A percentile compares a stretch with the other conserved stretches of the same genome.
Conservation (phyloP, 345 rosid species). For the Gossypium raimondii region DNA sequence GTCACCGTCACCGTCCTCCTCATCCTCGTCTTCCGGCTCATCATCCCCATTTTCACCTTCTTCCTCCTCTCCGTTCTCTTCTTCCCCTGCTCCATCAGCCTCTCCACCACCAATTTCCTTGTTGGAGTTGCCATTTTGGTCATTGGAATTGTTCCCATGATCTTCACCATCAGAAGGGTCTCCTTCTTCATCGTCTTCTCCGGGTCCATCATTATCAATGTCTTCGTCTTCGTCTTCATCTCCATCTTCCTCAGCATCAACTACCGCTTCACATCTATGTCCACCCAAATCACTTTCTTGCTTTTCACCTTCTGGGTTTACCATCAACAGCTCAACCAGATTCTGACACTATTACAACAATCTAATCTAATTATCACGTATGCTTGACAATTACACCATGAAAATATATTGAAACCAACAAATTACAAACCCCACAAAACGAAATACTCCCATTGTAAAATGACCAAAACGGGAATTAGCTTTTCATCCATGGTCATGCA, state of each 20-base stretch:
- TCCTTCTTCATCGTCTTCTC: neutral
- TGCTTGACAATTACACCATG: neutral
- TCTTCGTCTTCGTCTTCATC: neutral
- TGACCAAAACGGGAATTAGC: neutral
- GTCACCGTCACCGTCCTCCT: neutral
- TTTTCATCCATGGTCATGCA: neutral
- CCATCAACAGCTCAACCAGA: neutral
- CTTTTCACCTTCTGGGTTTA: neutral
- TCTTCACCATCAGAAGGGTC: neutral
- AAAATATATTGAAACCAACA: neutral
- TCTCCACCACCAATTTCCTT: neutral
- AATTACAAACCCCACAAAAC: neutral
- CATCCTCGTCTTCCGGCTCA: neutral
- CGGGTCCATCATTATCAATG: neutral
- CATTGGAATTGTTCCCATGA: neutral
- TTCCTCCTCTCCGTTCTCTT: neutral
- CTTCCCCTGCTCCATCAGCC: slow-evolving; percentile 6
- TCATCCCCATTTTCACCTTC: neutral
- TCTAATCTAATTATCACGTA: neutral
- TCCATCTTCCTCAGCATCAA: slow-evolving; percentile 6
- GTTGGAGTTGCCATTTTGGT: slow-evolving; percentile 4
- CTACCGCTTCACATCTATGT: neutral
- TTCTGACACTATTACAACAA: neutral
- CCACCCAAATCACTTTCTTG: neutral
- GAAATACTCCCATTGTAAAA: neutral